These are phyloP conservation scores for barley (Hordeum vulgare) DNA, from an alignment of 176 grass and related monocot species.

Conservation along the genomic window DNA sequence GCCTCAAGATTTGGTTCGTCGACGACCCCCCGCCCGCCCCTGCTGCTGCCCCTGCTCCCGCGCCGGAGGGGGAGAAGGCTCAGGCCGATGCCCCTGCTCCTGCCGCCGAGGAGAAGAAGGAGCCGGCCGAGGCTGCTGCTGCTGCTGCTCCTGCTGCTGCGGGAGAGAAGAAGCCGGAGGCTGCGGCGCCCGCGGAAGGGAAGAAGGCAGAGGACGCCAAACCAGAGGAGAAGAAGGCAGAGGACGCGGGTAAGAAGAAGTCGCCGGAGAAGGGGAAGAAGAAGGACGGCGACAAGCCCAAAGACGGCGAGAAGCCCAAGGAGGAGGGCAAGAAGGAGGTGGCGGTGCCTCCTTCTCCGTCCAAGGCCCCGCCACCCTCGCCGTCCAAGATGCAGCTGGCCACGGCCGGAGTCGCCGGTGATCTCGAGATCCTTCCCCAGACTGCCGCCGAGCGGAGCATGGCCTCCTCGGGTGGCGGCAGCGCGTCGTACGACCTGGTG, in stretches of 20 bases:
- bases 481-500: slow-evolving; percentile 70
- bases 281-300: slow-evolving; percentile 49
- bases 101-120: slow-evolving; percentile 9
- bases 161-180: slow-evolving; percentile 33
- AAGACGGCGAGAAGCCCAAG: slow-evolving; percentile 40
- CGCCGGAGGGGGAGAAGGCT: background rate
- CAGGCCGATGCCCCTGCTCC: background rate
- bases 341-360: slow-evolving; percentile 14
- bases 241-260: slow-evolving; percentile 44
- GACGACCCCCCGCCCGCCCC: slow-evolving; percentile 43
- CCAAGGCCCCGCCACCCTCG: slow-evolving; percentile 32
- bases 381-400: slow-evolving; percentile 56
- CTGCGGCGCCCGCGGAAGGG: slow-evolving; percentile 1
- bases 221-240: slow-evolving; percentile 40
- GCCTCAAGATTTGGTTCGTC: slow-evolving; percentile 74
- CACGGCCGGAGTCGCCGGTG: slow-evolving; percentile 30
- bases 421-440: slow-evolving; percentile 67
- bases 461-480: slow-evolving; percentile 21
- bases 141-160: background rate
- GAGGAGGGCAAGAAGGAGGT: slow-evolving; percentile 32
- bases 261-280: slow-evolving; percentile 50
- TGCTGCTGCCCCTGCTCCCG: background rate
- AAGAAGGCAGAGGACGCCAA: slow-evolving; percentile 53
- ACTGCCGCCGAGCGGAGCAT: slow-evolving; percentile 42
- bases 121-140: background rate